Base-by-base conservation (phyloP, 305 asterid species). In the Stenogyne calaminthoides region DNA sequence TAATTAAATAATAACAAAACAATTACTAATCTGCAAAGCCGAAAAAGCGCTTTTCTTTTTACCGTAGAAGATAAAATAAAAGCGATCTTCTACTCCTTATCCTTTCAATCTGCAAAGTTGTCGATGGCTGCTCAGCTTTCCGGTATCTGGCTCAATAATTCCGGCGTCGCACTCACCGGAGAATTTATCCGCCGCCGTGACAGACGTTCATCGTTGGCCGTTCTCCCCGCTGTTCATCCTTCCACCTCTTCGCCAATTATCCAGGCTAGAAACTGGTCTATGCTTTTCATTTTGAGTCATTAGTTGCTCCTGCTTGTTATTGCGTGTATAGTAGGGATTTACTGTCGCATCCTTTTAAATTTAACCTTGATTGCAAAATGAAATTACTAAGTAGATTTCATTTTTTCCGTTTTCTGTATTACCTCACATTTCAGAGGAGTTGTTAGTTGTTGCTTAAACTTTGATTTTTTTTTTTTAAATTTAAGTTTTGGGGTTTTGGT, bases 221-320 rank as follows among this genome's bases (percentile, higher is more conserved):
- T 83, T 37, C 64, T 72, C 52, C 55, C 84, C 49, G 76, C 88
- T 27, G 80, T 76, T 12, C 76, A 69, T 34, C 79, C 84, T 75
- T 75, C 88, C 27, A 71, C 86, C 37, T 67, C 81, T 54, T 69
- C 92, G 46, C 82, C 93, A 64, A 78, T 76, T 64, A 81, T 88
- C 61, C 92, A 90, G 92, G 96, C 75, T 82, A 68, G 71, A 44
- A 19, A 9, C 40, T 32, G 42, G 20, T 34, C 47, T 9, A n/a
- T 52, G 37, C 67, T 7, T 18, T 58, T 39, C 61, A 47, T 7
- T 51, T 71, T 42, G 36, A 49, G 40, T 39, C 29, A 1, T 9
- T 64, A 7, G 15, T 36, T 55, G 42, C 27, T 32, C 51, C 39
- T 29, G 5, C 25, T 63, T 71, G 10, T 40, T 60, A 0, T 12